A percentile compares a stretch with the other conserved stretches of the same genome.
These are phyloP conservation scores for Phylloporus sp. DNA, from an alignment of 768 basidiomycete genomes.

Conservation along the genomic window DNA sequence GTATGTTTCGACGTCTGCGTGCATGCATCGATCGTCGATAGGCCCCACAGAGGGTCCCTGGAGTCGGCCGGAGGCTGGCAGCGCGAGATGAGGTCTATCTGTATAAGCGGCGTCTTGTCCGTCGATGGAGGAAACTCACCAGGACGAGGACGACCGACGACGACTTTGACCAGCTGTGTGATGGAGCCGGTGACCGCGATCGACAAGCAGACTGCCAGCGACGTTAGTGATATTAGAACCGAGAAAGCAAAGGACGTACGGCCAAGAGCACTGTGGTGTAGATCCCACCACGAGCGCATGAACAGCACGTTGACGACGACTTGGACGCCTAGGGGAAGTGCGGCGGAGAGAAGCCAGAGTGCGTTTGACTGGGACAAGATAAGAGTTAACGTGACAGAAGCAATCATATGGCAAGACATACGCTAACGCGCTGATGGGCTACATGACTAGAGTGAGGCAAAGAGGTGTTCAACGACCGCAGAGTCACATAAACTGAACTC, in stretches of 20 bases:
- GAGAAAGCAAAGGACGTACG: slow-evolving; percentile 10
- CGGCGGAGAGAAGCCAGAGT: slow-evolving; percentile 39
- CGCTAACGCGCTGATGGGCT: slow-evolving; percentile 58
- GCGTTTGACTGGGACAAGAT: slow-evolving; percentile 28
- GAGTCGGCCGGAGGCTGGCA: slow-evolving; percentile 66
- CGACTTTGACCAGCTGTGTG: slow-evolving; percentile 78
- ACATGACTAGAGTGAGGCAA: slow-evolving; percentile 43
- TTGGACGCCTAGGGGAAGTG: slow-evolving; percentile 65
- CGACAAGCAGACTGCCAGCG: slow-evolving; percentile 57
- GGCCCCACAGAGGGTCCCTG: slow-evolving; percentile 61
- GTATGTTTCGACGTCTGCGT: slow-evolving; percentile 56
- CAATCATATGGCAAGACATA: slow-evolving; percentile 35
- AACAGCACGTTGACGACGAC: slow-evolving; percentile 64
- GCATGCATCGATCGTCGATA: slow-evolving; percentile 71
- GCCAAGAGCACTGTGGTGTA: slow-evolving; percentile 58
- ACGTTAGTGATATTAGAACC: not conserved
- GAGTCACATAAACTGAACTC: slow-evolving; percentile 10
- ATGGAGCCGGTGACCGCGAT: slow-evolving; percentile 68
- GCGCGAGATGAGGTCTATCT: slow-evolving; percentile 26
- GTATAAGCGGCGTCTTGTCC: too few species aligned
- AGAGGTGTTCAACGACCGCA: not conserved
- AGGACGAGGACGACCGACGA: slow-evolving; percentile 86
- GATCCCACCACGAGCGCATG: slow-evolving; percentile 80
- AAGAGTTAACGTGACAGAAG: not conserved
- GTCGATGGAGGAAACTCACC: too few species aligned